Conservation (phyloP, 73 alveolate species). For the Paramecium biaurelia region DNA sequence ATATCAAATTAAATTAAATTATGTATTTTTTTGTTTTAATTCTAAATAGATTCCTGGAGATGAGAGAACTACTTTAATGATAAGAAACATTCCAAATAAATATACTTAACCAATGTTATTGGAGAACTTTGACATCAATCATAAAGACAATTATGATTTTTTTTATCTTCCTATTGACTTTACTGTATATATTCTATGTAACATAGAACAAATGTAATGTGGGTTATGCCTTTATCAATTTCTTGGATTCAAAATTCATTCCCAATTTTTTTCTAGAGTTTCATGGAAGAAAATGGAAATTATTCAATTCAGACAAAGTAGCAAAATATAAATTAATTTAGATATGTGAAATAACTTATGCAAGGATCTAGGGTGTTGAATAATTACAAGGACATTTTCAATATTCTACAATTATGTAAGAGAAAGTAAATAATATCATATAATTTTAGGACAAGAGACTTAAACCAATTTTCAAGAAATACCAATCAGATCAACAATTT, state of each 20-base stretch:
- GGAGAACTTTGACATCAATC: conserved; percentile 74
- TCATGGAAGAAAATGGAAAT: conserved; percentile 82
- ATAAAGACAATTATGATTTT: conserved; percentile 84
- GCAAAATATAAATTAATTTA: neutral
- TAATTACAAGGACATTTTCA: conserved; percentile 67
- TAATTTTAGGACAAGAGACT: neutral
- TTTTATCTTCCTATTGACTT: conserved; percentile 92
- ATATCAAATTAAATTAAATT: neutral
- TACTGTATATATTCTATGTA: conserved; percentile 50
- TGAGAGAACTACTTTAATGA: conserved; percentile 87
- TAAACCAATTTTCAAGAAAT: conserved; percentile 34
- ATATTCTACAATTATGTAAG: conserved; percentile 69
- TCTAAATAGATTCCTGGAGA: conserved; percentile 33
- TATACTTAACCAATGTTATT: conserved; percentile 79
- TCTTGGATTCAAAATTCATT: conserved; percentile 75
- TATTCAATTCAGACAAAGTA: conserved; percentile 74
- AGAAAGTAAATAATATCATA: neutral
- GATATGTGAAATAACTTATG: conserved; percentile 85
- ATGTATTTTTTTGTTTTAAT: neutral
- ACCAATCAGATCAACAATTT: neutral
- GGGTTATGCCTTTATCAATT: conserved; percentile 93
- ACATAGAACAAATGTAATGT: conserved; percentile 85
- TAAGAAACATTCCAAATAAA: conserved; percentile 96
- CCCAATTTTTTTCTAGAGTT: conserved; percentile 78
- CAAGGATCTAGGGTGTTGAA: conserved; percentile 89